Conservation (phyloP, 495 filamentous ascomycete species). For the Xanthoparmelia taractica region DNA sequence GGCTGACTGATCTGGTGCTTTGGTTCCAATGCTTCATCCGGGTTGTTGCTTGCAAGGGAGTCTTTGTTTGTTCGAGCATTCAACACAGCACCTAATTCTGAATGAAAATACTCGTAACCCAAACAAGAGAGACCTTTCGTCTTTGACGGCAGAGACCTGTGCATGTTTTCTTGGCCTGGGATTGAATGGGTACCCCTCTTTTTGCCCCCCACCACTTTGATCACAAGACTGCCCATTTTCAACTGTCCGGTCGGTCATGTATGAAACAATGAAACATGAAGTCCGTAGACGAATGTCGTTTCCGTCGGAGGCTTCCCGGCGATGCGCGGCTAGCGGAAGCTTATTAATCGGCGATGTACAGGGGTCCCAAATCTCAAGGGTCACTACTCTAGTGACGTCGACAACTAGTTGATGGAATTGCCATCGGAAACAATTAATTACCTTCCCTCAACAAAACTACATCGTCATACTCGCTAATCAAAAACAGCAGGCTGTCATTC, state of each 20-base stretch:
- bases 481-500: no score
- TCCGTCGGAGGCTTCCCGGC: not conserved
- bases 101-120: not conserved
- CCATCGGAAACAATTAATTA: not conserved
- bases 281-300: no score
- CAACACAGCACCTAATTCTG: not conserved
- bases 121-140: not conserved
- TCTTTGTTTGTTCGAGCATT: not conserved
- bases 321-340: slow-evolving; percentile 6
- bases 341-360: not conserved
- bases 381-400: slow-evolving; percentile 3
- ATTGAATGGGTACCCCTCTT: not conserved
- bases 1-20: not conserved
- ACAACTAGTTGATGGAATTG: not conserved
- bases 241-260: no score
- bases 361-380: not conserved
- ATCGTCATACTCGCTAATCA: no score
- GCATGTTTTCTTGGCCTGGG: not conserved
- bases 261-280: not conserved
- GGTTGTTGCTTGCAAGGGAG: not conserved
- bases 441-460: no score
- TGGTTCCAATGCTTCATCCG: not conserved
- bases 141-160: not conserved
- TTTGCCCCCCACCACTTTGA: no score
- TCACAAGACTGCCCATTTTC: no score